Conservation (phyloP, 495 filamentous ascomycete genomes). For the Daldinia bambusicola region DNA sequence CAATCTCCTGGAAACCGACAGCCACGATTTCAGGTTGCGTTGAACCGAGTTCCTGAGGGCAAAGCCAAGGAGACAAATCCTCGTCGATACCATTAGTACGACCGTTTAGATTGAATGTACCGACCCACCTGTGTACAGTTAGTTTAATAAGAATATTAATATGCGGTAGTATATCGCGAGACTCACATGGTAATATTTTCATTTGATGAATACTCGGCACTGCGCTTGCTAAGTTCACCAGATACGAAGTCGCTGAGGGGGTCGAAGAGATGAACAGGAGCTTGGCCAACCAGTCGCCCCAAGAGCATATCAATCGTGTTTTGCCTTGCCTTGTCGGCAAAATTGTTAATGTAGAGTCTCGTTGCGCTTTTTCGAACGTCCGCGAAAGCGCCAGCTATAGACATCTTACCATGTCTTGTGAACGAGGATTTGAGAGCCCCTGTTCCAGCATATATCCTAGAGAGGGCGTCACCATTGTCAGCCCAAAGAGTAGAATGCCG, state of each 20-base stretch:
- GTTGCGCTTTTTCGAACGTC: constrained; percentile 95
- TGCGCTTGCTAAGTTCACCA: constrained; percentile 72
- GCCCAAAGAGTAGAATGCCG: constrained; percentile 94
- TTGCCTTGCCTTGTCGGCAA: constrained; percentile 90
- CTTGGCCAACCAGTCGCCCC: constrained; percentile 83
- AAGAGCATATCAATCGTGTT: constrained; percentile 93
- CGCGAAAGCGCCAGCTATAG: constrained; percentile 89
- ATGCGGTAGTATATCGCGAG: not conserved
- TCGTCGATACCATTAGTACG: constrained; percentile 75
- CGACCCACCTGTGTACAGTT: constrained; percentile 73
- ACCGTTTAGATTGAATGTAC: constrained; percentile 96
- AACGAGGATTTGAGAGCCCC: constrained; percentile 96
- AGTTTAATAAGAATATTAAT: constrained; percentile 47
- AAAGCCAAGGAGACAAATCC: constrained; percentile 88
- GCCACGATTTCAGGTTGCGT: constrained; percentile 81
- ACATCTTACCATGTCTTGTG: constrained; percentile 97
- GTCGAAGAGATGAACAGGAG: constrained; percentile 86
- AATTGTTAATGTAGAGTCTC: constrained; percentile 95
- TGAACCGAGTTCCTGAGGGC: constrained; percentile 60
- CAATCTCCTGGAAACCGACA: constrained; percentile 97
- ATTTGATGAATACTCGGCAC: constrained; percentile 61
- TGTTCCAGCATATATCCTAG: constrained; percentile 95
- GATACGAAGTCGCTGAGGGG: constrained; percentile 91
- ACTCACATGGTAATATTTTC: constrained; percentile 62
- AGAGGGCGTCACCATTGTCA: constrained; percentile 96